Evolutionary conservation across 306 rosid species (phyloP), one percentile per base, ranked within the genome.

Genomic region (Quercus variabilis): DNA sequence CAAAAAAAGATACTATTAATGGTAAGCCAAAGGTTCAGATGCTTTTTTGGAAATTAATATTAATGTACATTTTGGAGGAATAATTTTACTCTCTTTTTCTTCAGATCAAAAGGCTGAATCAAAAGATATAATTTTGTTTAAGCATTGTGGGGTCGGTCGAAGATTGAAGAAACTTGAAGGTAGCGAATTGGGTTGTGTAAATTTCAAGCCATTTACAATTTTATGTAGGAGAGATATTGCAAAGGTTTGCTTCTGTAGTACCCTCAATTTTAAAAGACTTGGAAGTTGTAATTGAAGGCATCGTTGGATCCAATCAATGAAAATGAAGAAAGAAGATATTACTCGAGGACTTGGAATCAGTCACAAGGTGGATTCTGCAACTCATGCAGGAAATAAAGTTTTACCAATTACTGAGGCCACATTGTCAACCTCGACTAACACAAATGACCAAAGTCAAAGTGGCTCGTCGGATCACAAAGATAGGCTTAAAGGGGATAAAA

Each of bases 261-360:
- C 88, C 12, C 26, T 90, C 46, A 79, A 81, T 68, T 72, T 84
- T 33, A 92, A 81, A 86, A 85, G 87, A 69, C 9, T 78, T 23
- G 23, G 25, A 74, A 58, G 85, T 74, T n/a, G 58, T 43, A 71
- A 73, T 30, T 87, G 80, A 31, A 82, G 80, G 60, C 83, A 71
- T 33, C 20, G 70, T 49, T 56, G 87, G 87, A 46, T 78, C 30
- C 67, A 59, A 59, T 77, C 79, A 18, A 86, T 65, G 85, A 92
- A 86, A 85, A 92, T 87, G 93, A 91, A 88, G 90, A 92, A 83
- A 75, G 91, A 85, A 78, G 97, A 90, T 57, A 38, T 63, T 21
- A 74, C 84, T 4, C 41, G 65, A 75, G 92, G 81, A 64, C 68
- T 84, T 13, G 91, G 79, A 31, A 79, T 63, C n/a, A 76, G 30